Percentiles rank a stretch among this genome's conserved stretches.
Evolutionary conservation across 2,329 filamentous ascomycete genomes (phyloP).

Genomic region (Colletotrichum acutatum): DNA sequence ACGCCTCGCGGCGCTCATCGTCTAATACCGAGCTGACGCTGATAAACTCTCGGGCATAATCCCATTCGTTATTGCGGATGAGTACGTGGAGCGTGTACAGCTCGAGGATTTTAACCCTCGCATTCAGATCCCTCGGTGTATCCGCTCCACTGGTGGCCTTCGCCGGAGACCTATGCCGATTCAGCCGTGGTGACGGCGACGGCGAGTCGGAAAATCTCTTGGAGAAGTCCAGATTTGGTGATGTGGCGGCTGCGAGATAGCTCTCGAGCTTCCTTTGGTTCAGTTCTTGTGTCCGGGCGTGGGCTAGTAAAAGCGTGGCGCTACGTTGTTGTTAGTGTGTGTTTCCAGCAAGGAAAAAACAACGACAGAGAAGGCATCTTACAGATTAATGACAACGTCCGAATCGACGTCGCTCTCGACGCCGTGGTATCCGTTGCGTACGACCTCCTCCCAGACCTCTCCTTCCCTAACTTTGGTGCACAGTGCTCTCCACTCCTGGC

Average conservation of each 20-base stretch:
- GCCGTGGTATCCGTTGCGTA: conserved; percentile 86
- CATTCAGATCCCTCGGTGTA: conserved; percentile 85
- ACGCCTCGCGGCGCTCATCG: conserved; percentile 90
- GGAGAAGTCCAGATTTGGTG: conserved; percentile 78
- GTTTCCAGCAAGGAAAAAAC: background rate
- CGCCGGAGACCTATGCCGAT: conserved; percentile 57
- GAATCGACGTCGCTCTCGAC: conserved; percentile 91
- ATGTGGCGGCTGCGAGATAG: conserved; percentile 82
- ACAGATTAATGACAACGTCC: conserved; percentile 93
- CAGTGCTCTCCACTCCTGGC: conserved; percentile 83
- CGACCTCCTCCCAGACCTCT: conserved; percentile 93
- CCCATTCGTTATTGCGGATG: conserved; percentile 94
- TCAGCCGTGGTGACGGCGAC: conserved; percentile 48
- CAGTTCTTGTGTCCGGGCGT: conserved; percentile 82
- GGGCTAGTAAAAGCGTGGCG: conserved; percentile 89
- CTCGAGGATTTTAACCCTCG: conserved; percentile 91
- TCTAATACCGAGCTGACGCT: conserved; percentile 86
- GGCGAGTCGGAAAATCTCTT: conserved; percentile 66
- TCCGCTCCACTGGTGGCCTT: conserved; percentile 73
- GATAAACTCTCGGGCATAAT: conserved; percentile 93
- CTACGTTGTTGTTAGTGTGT: conserved; percentile 56
- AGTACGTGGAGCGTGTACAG: conserved; percentile 95
- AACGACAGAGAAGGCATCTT: conserved; percentile 45
- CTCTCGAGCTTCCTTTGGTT: conserved; percentile 91
- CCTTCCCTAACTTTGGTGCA: conserved; percentile 89